Evolutionary conservation across 441 rosid species (phyloP).

Genomic region (Pelargonium cotyledonis): DNA sequence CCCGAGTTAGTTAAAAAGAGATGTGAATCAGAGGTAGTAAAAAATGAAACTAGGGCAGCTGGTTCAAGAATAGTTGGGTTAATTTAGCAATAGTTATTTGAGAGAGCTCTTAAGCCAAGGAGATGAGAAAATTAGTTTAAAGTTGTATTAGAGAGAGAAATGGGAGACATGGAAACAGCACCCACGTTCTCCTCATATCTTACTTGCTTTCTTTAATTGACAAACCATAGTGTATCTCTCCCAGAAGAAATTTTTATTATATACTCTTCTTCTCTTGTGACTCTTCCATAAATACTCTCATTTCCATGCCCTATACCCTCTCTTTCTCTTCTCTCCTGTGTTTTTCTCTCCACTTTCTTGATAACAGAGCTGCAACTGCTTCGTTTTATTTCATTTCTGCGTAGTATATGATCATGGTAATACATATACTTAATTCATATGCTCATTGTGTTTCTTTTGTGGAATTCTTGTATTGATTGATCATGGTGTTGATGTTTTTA

Average conservation of each 20-base stretch:
- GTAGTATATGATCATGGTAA: slow-evolving; percentile 49
- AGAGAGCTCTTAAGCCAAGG: slow-evolving; percentile 62
- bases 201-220: slow-evolving; percentile 27
- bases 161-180: slow-evolving; percentile 83
- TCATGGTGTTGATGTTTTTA: slow-evolving; percentile 13
- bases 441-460: not conserved
- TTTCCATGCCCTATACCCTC: slow-evolving; percentile 29
- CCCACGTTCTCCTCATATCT: slow-evolving; percentile 71
- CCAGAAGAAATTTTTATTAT: slow-evolving; percentile 45
- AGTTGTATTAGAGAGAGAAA: slow-evolving; percentile 19
- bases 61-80: slow-evolving; percentile 33
- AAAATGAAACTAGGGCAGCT: slow-evolving; percentile 23
- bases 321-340: slow-evolving; percentile 21
- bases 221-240: slow-evolving; percentile 35
- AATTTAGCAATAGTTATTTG: slow-evolving; percentile 24
- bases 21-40: not conserved
- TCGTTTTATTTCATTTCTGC: slow-evolving; percentile 17
- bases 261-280: slow-evolving; percentile 40
- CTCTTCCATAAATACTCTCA: slow-evolving; percentile 63
- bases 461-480: not conserved
- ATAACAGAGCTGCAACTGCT: slow-evolving; percentile 14
- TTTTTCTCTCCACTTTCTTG: slow-evolving; percentile 23
- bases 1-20: not conserved
- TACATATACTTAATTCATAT: not conserved
- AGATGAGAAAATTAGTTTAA: slow-evolving; percentile 41